Conservation (phyloP, 495 filamentous ascomycete genomes). For the Xylaria intraflava region DNA sequence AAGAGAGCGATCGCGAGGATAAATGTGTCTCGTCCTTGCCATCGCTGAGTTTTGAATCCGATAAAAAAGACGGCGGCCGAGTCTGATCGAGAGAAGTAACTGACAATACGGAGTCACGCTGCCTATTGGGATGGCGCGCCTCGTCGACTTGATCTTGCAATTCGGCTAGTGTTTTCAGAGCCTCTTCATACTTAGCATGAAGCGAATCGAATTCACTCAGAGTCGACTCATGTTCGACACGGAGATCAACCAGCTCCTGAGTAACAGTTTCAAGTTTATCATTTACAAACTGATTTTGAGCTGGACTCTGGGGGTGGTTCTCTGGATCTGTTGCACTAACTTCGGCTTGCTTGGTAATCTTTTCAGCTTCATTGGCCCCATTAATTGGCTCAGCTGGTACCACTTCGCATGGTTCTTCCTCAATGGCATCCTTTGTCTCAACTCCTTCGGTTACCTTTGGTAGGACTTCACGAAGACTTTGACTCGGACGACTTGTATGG, state of each 20-base stretch:
- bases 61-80: slow-evolving; percentile 89
- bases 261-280: slow-evolving; percentile 91
- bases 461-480: slow-evolving; percentile 45
- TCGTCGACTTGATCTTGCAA: slow-evolving; percentile 85
- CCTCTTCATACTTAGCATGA: slow-evolving; percentile 84
- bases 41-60: slow-evolving; percentile 67
- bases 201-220: slow-evolving; percentile 75
- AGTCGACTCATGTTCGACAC: slow-evolving; percentile 81
- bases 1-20: slow-evolving; percentile 90
- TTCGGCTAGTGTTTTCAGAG: slow-evolving; percentile 70
- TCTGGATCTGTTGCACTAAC: slow-evolving; percentile 21
- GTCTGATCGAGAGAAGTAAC: slow-evolving; percentile 52
- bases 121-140: slow-evolving; percentile 56
- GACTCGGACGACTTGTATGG: slow-evolving; percentile 44
- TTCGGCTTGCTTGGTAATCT: slow-evolving; percentile 24
- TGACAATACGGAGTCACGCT: slow-evolving; percentile 48
- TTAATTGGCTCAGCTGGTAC: neutral
- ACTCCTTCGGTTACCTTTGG: slow-evolving; percentile 38
- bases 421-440: slow-evolving; percentile 27
- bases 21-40: slow-evolving; percentile 69
- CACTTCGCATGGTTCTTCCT: slow-evolving; percentile 22
- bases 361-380: neutral
- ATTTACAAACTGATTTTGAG: slow-evolving; percentile 76
- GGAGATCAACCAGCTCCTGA: slow-evolving; percentile 86
- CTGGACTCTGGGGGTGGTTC: slow-evolving; percentile 54